Evolutionary conservation across 345 rosid genomes (phyloP), one percentile per base, ranked within the genome.

Genomic region (Anacardium occidentale): DNA sequence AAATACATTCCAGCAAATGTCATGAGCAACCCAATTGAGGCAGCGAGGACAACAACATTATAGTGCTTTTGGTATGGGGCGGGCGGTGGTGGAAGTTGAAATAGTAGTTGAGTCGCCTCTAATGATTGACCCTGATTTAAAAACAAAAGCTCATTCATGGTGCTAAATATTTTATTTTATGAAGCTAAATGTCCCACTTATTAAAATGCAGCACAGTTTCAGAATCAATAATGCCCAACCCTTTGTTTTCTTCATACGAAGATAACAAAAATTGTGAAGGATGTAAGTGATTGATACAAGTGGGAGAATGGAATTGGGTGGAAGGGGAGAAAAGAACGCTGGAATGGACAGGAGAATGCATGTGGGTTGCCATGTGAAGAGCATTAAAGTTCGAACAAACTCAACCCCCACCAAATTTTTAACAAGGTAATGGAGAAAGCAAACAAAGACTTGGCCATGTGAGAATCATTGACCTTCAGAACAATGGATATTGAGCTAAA

Each of bases 281-380:
- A 22, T 3, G 3, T 56, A 26, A 74, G 79, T 77, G 72, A 75
- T 77, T 68, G 74, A 61, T 11, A 26, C 60, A 21, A 52, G 11
- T 15, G 25, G 53, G 40, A 21, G 56, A 51, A 1, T 29, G 53
- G 76, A 51, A 53, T 64, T 52, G 73, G 66, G 11, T 61, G 66
- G 66, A 64, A 21, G 34, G 21, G 9, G 64, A 54, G 11, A 25
- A 4, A 61, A 63, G 61, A 60, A 60, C 60, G 34, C 63, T 24
- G 52, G 51, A 60, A 44, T 64, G 44, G 62, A 57, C 26, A 47
- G 47, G 75, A 8, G 12, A 54, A 51, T 75, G 84, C 91, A 87
- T 83, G 89, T 83, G 86, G 77, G 72, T 34, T 69, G 77, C 79
- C 91, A 81, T 82, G 85, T 82, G 84, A 73, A 69, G 81, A 29